Base-by-base conservation (phyloP, 1,284 basidiomycete species). In the Amylostereum areolatum region DNA sequence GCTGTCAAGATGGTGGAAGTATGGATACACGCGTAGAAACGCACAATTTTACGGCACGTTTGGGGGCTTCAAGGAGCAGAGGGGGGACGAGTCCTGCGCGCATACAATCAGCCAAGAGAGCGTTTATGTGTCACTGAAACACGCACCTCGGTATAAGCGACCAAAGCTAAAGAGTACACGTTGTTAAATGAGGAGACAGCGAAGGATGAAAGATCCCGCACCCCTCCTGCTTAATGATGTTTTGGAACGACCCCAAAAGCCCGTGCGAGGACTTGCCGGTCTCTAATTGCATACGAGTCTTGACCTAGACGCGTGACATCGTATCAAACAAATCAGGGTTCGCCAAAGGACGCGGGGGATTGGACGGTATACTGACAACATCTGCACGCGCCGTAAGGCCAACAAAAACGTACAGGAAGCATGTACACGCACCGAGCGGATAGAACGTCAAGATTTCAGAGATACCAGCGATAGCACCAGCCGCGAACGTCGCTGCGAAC, bases 261-360 rank as follows among this genome's bases (percentile, higher is more conserved):
- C 94, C 86, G 49, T 80, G 72, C 46, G 78, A 71, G 35, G 78
- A 72, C 67, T 90, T 92, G 12, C 88, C 89, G 5, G 85, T 89
- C 66, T 92, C 89, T 28, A 99, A 77, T 67, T 99, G 97, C 85
- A 98, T 95, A 32, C 96, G 89, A 9, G 96, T 99, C 75, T 99
- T 99, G 67, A 98, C 89, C 84, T 89, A 62, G 55, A 51, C 42
- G 46, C 43, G 45, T 39, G 43, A 50, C 48, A 47, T 50, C 66
- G 60, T 52, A 46, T 44, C 55, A 39, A 53, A 57, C 55, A 58
- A 42, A 50, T 45, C 33, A 46, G 48, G 44, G 34, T 31, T 9
- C 30, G 46, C 41, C 44, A 28, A 41, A 31, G 39, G 12, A 62
- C 59, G 50, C 65, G 47, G 33, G 63, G 52, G 51, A 39, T 58